Base-by-base conservation (phyloP, 2,329 filamentous ascomycete species). In the Scortechinia acanthostroma region DNA sequence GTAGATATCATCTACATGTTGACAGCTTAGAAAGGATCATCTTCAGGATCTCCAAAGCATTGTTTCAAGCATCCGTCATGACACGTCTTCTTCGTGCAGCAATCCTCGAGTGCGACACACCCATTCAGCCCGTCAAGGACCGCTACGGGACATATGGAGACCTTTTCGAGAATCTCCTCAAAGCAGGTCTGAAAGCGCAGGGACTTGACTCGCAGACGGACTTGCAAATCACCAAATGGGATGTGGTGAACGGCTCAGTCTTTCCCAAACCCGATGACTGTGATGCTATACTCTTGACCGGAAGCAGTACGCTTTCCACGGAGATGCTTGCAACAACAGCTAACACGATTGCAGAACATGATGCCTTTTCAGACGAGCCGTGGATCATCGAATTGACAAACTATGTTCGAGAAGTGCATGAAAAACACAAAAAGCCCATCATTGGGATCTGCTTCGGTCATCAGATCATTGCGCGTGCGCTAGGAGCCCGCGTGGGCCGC, bases 261-360 rank as follows among this genome's bases (percentile, higher is more conserved):
- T 30, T 10, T 30, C 25, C 25, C 25, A 30, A 30, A n/a, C 68
- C 93, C 28, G 78, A 85, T 23, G 69, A 82, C 35, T 66, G 96
- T 48, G 91, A 97, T 69, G 91, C 86, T 46, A 69, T 97, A 22
- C 70, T 96, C 33, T 76, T 96, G 49, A 88, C 86, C 0, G 91
- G 91, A 3, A 76, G 73, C 72, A 86, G n/a, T n/a, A n/a, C n/a
- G n/a, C n/a, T n/a, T n/a, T n/a, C n/a, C n/a, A n/a, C n/a, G n/a
- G n/a, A n/a, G n/a, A n/a, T n/a, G n/a, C n/a, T n/a, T n/a, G n/a
- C n/a, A n/a, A n/a, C n/a, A n/a, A n/a, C n/a, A n/a, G n/a, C n/a
- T n/a, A n/a, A n/a, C 17, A 22, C 35, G 60, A 58, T n/a, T n/a
- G n/a, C n/a, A n/a, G n/a, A 58, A 45, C 52, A 59, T 50, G 69